Percentiles rank a stretch among this genome's conserved stretches.
These are phyloP conservation scores for Melastoma candidum DNA, from an alignment of 441 rosid species.

Conservation along the genomic window DNA sequence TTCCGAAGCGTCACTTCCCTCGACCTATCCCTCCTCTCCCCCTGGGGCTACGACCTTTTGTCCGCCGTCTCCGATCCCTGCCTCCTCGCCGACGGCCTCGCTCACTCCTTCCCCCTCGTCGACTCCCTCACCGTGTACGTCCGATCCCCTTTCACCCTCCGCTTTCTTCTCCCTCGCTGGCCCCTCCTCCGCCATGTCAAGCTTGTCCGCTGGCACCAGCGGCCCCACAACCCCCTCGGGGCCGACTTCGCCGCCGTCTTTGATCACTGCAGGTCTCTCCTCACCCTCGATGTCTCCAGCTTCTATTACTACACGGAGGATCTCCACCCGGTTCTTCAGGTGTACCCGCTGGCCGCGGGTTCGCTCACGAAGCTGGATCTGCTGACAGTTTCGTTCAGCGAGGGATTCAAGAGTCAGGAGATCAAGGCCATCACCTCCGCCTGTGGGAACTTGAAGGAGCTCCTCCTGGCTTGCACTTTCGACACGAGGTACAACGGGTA, in stretches of 20 bases:
- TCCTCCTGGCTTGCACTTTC: constrained; percentile 69
- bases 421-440: constrained; percentile 42
- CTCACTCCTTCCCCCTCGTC: constrained; percentile 49
- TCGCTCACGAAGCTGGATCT: constrained; percentile 49
- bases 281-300: constrained; percentile 52
- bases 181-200: constrained; percentile 39
- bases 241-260: constrained; percentile 49
- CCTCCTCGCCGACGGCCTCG: constrained; percentile 46
- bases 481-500: constrained; percentile 68
- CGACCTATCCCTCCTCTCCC: constrained; percentile 82
- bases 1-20: constrained; percentile 61
- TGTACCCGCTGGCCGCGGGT: constrained; percentile 29
- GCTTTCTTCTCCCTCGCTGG: constrained; percentile 59
- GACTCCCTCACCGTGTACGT: constrained; percentile 49
- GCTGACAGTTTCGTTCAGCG: constrained; percentile 49
- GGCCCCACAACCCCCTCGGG: constrained; percentile 32
- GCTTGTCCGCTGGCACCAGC: constrained; percentile 83
- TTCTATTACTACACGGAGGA: constrained; percentile 91
- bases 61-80: constrained; percentile 28
- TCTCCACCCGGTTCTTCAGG: constrained; percentile 62
- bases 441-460: constrained; percentile 46
- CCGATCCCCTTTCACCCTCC: constrained; percentile 45
- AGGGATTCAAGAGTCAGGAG: constrained; percentile 66
- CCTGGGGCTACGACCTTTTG: constrained; percentile 70
- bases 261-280: constrained; percentile 33